A percentile compares a stretch with the other conserved stretches of the same genome.
phyloP scores from a whole-genome alignment of 306 rosid species.

The Pueraria montana region DNA sequence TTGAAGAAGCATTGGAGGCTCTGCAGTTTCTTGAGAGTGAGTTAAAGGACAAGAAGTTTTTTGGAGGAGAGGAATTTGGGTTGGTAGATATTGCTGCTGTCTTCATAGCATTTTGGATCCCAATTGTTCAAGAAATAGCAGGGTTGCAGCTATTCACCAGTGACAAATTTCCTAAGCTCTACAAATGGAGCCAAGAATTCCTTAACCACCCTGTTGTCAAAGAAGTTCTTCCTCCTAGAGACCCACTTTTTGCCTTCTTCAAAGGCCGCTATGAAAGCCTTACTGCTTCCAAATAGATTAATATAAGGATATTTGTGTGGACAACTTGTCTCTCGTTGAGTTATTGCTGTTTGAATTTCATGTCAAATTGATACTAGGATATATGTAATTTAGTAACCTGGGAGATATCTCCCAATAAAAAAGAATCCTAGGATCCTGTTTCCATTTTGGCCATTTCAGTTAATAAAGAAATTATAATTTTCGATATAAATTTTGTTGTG shows the following conservation, averaged over 20 bases:
- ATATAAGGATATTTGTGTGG: not conserved
- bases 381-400: not conserved
- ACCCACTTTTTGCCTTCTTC: constrained; percentile 43
- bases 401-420: too few relatives aligned
- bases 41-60: constrained; percentile 59
- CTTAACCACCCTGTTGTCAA: constrained; percentile 45
- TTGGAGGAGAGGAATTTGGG: constrained; percentile 62
- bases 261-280: constrained; percentile 3
- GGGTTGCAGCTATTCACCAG: not conserved
- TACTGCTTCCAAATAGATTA: not conserved
- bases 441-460: not conserved
- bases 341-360: not conserved
- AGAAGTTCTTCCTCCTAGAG: constrained; percentile 54
- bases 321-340: not conserved
- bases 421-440: not conserved
- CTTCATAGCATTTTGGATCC: constrained; percentile 5
- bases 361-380: not conserved
- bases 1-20: constrained; percentile 49
- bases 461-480: too few relatives aligned
- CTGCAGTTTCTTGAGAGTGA: constrained; percentile 62
- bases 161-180: constrained; percentile 58
- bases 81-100: constrained; percentile 52
- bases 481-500: not conserved
- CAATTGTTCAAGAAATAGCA: not conserved
- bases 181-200: constrained; percentile 59